These are phyloP conservation scores for Tillandsia fasciculata DNA, from an alignment of 176 grass and related monocot species.

Conservation along the genomic window DNA sequence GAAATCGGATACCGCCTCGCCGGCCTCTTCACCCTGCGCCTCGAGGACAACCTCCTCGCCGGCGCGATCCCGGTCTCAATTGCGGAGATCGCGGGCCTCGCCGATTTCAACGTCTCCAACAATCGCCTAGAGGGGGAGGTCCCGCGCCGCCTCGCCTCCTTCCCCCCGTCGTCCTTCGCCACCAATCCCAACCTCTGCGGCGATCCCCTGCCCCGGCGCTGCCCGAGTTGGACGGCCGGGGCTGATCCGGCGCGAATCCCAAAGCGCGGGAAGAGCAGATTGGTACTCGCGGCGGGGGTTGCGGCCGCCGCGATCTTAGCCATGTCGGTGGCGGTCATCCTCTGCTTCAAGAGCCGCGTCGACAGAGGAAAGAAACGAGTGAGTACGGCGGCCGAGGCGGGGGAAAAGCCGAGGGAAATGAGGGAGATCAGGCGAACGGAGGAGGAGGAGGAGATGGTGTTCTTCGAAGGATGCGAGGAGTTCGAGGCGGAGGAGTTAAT, in stretches of 20 bases:
- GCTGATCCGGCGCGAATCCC: not conserved
- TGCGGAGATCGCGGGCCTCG: slow-evolving; percentile 23
- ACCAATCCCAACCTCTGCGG: slow-evolving; percentile 52
- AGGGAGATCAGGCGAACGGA: slow-evolving; percentile 8
- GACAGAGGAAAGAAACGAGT: slow-evolving; percentile 13
- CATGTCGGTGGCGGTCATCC: slow-evolving; percentile 16
- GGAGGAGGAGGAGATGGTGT: slow-evolving; percentile 35
- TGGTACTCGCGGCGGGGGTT: slow-evolving; percentile 29
- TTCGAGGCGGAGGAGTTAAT: slow-evolving; percentile 64
- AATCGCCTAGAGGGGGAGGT: slow-evolving; percentile 58
- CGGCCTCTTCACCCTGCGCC: slow-evolving; percentile 49
- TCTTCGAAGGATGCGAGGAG: slow-evolving; percentile 60
- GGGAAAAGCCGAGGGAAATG: slow-evolving; percentile 20
- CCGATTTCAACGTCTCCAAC: slow-evolving; percentile 49
- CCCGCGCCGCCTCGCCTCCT: slow-evolving; percentile 34
- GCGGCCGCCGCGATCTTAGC: slow-evolving; percentile 27
- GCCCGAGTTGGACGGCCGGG: not conserved
- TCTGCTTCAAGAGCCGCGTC: slow-evolving; percentile 27
- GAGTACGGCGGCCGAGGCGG: slow-evolving; percentile 8
- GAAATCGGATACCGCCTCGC: slow-evolving; percentile 55
- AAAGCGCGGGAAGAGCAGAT: slow-evolving; percentile 10
- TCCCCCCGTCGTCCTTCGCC: slow-evolving; percentile 48
- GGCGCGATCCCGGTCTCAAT: slow-evolving; percentile 50
- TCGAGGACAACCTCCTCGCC: slow-evolving; percentile 42
- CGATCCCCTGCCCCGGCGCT: slow-evolving; percentile 27